These are phyloP conservation scores for Tranzscheliella williamsii DNA, from an alignment of 1,284 basidiomycete genomes.

Conservation along the genomic window DNA sequence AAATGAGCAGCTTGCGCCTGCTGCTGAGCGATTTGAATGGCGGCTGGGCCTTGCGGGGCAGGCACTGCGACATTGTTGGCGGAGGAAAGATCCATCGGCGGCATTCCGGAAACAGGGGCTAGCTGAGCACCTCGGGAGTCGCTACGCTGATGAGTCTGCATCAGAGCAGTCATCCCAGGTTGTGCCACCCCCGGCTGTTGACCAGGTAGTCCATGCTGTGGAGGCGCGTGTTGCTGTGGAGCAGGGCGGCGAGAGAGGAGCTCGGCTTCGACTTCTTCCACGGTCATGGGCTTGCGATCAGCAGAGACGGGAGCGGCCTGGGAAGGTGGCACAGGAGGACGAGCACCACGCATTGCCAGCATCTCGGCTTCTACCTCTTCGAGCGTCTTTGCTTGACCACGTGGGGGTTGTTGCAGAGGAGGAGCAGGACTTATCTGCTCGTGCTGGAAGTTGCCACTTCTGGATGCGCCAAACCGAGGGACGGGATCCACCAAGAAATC, in stretches of 20 bases:
- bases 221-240: constrained; percentile 2
- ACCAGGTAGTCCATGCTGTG: constrained; percentile 3
- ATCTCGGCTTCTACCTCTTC: constrained; percentile 63
- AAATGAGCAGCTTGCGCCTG: constrained; percentile 49
- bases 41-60: constrained; percentile 14
- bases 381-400: constrained; percentile 50
- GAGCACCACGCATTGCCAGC: constrained; percentile 51
- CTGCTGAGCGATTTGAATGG: constrained; percentile 32
- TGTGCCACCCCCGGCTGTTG: constrained; percentile 3
- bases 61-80: constrained; percentile 16
- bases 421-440: no score
- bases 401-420: constrained; percentile 19
- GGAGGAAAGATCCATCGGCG: no score
- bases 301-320: constrained; percentile 22
- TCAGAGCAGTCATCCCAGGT: constrained; percentile 15
- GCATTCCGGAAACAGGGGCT: constrained; percentile 2
- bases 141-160: constrained; percentile 21
- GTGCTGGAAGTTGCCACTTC: constrained; percentile 9
- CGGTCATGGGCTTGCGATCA: constrained; percentile 68
- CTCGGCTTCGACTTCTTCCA: constrained; percentile 93
- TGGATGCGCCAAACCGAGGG: constrained; percentile 34
- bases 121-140: constrained; percentile 5
- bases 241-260: constrained; percentile 58
- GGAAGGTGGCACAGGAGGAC: no score
- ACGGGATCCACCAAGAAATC: constrained; percentile 57